These are phyloP conservation scores for Sporothrix pseudoabietina DNA, from an alignment of 2,329 filamentous ascomycete species.

Conservation along the genomic window DNA sequence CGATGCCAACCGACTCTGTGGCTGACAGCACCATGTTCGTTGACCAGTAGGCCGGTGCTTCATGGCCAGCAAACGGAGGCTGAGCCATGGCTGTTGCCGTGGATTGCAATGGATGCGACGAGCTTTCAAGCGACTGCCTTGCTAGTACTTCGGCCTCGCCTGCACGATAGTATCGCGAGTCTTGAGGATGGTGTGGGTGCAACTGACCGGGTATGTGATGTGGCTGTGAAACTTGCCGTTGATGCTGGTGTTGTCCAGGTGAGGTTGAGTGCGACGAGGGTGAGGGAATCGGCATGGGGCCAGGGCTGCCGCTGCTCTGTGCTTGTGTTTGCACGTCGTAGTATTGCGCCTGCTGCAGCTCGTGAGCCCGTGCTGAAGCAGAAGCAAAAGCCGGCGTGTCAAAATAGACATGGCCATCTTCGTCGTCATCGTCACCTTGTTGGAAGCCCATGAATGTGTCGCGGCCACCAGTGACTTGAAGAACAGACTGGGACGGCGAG, in stretches of 20 bases:
- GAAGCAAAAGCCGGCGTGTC: constrained; percentile 8
- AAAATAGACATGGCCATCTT: neutral
- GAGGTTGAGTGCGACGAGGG: neutral
- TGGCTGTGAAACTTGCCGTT: neutral
- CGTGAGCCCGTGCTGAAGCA: neutral
- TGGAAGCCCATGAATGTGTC: constrained; percentile 14
- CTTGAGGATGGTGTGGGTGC: constrained; percentile 10
- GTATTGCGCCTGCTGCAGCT: neutral
- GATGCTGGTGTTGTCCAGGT: neutral
- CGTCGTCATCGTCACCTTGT: neutral
- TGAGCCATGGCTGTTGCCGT: neutral
- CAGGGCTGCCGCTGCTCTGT: neutral
- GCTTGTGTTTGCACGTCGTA: neutral
- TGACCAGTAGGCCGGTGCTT: neutral
- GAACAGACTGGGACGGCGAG: neutral
- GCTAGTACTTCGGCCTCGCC: neutral
- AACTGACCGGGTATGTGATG: constrained; percentile 10
- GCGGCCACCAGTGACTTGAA: neutral
- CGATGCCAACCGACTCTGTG: neutral
- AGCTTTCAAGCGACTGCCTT: neutral
- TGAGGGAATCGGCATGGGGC: neutral
- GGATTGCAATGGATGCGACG: too few relatives aligned
- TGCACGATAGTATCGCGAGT: neutral
- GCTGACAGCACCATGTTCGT: constrained; percentile 10
- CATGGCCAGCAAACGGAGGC: neutral